Conservation (phyloP, 2,329 filamentous ascomycete genomes). For the Exophiala viscosa region DNA sequence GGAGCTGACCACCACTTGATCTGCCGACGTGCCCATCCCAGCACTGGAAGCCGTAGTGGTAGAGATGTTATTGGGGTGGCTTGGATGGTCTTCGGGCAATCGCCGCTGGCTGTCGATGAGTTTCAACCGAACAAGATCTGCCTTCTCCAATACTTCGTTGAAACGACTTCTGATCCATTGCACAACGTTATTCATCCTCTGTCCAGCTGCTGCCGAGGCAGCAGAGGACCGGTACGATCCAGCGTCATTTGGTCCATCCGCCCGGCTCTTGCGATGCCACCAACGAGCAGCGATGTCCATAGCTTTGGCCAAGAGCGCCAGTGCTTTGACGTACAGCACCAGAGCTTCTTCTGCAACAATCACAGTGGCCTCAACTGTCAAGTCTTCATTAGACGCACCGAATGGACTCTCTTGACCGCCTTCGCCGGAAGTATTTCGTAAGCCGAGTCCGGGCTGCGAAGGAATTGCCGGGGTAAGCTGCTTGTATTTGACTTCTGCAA, state of each 20-base stretch:
- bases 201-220: slow-evolving; percentile 53
- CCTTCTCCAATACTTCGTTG: slow-evolving; percentile 96
- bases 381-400: slow-evolving; percentile 57
- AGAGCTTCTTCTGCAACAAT: slow-evolving; percentile 89
- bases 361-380: slow-evolving; percentile 82
- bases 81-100: slow-evolving; percentile 78
- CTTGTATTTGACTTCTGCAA: slow-evolving; percentile 97
- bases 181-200: slow-evolving; percentile 85
- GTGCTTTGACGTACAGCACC: slow-evolving; percentile 91
- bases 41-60: slow-evolving; percentile 55
- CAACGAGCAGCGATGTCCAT: slow-evolving; percentile 93
- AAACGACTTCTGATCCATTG: slow-evolving; percentile 93
- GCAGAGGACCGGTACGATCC: slow-evolving; percentile 41
- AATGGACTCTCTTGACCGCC: slow-evolving; percentile 35
- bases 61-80: slow-evolving; percentile 75
- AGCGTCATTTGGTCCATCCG: slow-evolving; percentile 52
- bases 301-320: slow-evolving; percentile 83
- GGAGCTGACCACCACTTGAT: slow-evolving; percentile 77
- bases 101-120: slow-evolving; percentile 80
- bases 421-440: slow-evolving; percentile 30
- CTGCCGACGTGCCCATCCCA: slow-evolving; percentile 61
- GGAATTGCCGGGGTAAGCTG: slow-evolving; percentile 89
- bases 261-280: slow-evolving; percentile 78
- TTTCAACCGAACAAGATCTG: slow-evolving; percentile 85
- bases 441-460: slow-evolving; percentile 47